Base-by-base conservation (phyloP, 805 yeast species). In the Tetrapisispora arboricola region DNA sequence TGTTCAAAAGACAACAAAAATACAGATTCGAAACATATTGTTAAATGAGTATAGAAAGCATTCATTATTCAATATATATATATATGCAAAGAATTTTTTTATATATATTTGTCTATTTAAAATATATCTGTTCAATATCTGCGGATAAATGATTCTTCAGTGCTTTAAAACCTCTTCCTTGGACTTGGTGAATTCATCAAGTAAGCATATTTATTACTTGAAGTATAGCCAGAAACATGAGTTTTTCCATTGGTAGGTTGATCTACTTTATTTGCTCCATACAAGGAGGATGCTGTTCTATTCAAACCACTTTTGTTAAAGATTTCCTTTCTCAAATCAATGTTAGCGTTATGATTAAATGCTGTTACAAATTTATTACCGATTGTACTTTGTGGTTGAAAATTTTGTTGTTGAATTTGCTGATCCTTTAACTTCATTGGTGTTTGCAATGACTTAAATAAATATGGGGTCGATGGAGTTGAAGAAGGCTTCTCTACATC, bases 151-250 rank as follows among this genome's bases (percentile, higher is more conserved):
- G n/a, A n/a, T n/a, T n/a, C n/a, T n/a, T n/a, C n/a, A n/a, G n/a
- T n/a, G n/a, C n/a, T 11, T 27, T 22, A 39, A n/a, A 39, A 12
- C 15, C 33, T 51, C 29, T 51, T 53, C 38, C 49, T 47, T 8
- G 61, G 57, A 33, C 59, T 53, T 20, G 63, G 63, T 4, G 62
- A 52, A 25, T 57, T 54, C 56, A 57, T 58, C 54, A 60, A 52
- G 39, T 59, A 61, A 18, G 60, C 49, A 38, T 60, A 61, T 43
- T 55, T 60, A 35, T 51, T 54, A 43, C 65, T 60, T 17, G 65
- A 63, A 27, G 55, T 58, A 43, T 61, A 61, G 15, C 63, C 58
- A 19, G 48, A 46, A 6, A 49, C 41, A 12, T 24, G 9, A 13
- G 24, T 16, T 18, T 16, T 17, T 4, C 19, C 13, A 17, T 36